phyloP scores from a whole-genome alignment of 495 filamentous ascomycete genomes.

The Xylona heveae region DNA sequence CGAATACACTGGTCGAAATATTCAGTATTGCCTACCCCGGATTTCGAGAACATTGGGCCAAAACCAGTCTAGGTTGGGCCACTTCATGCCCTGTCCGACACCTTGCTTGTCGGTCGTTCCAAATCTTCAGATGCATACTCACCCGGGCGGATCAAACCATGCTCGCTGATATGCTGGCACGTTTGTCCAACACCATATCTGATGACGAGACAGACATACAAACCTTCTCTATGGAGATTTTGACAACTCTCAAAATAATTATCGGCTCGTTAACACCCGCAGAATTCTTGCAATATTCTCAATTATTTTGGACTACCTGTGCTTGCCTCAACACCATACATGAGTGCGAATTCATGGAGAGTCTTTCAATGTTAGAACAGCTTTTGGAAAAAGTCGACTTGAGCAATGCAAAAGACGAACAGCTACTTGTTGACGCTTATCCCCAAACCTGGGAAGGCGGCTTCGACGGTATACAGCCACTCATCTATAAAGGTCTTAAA shows the following conservation, averaged over 20 bases:
- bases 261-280: constrained; percentile 61
- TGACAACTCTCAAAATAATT: constrained; percentile 79
- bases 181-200: constrained; percentile 88
- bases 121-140: constrained; percentile 86
- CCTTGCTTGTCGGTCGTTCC: constrained; percentile 88
- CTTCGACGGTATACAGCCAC: constrained; percentile 69
- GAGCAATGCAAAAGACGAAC: constrained; percentile 40
- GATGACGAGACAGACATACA: constrained; percentile 83
- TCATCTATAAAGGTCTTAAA: constrained; percentile 78
- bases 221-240: constrained; percentile 91
- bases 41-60: constrained; percentile 75
- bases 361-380: constrained; percentile 76
- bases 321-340: constrained; percentile 91
- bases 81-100: constrained; percentile 93
- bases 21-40: constrained; percentile 74
- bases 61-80: constrained; percentile 78
- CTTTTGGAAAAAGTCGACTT: constrained; percentile 71
- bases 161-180: constrained; percentile 86
- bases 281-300: constrained; percentile 69
- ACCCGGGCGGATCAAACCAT: constrained; percentile 76
- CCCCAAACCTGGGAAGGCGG: constrained; percentile 75
- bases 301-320: constrained; percentile 93
- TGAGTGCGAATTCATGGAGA: constrained; percentile 83
- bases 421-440: constrained; percentile 49
- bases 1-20: constrained; percentile 57